Percentiles rank a stretch among this genome's conserved stretches.
Evolutionary conservation across 257 asterid species (phyloP).

Genomic region (Nicotiana attenuata): DNA sequence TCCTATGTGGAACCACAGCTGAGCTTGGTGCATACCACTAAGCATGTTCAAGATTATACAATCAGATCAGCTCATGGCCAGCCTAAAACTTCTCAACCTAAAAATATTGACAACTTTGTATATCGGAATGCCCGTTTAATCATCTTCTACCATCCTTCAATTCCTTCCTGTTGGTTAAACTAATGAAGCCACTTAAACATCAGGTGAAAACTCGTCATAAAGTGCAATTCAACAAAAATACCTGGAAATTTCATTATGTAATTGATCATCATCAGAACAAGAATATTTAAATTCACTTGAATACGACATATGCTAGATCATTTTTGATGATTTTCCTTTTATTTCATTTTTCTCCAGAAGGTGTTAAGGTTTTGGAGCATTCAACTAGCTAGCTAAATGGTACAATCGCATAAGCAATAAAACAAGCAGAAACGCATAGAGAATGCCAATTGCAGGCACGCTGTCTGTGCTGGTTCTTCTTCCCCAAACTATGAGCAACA

Average conservation of each 20-base stretch:
- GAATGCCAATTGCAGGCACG: constrained; percentile 44
- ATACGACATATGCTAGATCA: background rate
- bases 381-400: constrained; percentile 12
- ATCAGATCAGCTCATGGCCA: too few species aligned
- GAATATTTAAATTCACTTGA: background rate
- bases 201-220: background rate
- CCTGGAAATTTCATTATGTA: background rate
- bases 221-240: background rate
- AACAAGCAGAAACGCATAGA: constrained; percentile 46
- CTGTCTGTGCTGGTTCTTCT: constrained; percentile 14
- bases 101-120: too few species aligned
- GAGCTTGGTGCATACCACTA: too few species aligned
- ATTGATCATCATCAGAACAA: background rate
- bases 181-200: background rate
- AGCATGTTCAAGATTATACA: too few species aligned
- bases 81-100: too few species aligned
- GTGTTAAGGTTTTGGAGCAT: background rate
- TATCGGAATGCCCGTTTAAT: too few species aligned
- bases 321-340: background rate
- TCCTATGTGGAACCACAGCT: too few species aligned
- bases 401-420: constrained; percentile 49
- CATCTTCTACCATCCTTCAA: background rate
- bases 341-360: background rate
- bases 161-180: background rate
- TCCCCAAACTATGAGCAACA: background rate